These are phyloP conservation scores for Yarrowia keelungensis DNA, from an alignment of 805 yeast species.

Conservation along the genomic window DNA sequence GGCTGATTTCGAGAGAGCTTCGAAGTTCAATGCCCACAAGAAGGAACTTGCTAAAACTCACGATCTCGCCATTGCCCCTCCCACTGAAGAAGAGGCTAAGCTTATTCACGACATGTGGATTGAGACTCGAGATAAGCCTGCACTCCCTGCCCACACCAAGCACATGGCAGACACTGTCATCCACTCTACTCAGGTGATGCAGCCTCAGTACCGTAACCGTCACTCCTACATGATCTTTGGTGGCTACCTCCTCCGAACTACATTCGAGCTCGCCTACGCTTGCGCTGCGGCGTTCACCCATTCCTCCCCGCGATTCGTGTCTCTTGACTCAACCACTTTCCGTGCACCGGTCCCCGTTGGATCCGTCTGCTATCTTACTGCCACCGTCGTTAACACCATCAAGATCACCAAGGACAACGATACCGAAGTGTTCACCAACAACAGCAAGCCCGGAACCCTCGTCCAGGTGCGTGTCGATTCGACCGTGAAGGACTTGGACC, in stretches of 20 bases:
- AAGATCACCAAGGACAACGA: conserved; percentile 57
- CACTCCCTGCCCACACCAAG: conserved; percentile 59
- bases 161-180: conserved; percentile 76
- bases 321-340: conserved; percentile 89
- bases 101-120: conserved; percentile 82
- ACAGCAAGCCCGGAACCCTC: conserved; percentile 65
- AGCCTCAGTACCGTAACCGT: conserved; percentile 94
- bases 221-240: conserved; percentile 96
- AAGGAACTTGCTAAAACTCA: conserved; percentile 74
- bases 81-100: conserved; percentile 71
- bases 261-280: conserved; percentile 93
- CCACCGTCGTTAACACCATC: conserved; percentile 86
- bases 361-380: conserved; percentile 80
- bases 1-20: conserved; percentile 86
- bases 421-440: conserved; percentile 31
- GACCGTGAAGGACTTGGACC: conserved; percentile 70
- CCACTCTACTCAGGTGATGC: conserved; percentile 85
- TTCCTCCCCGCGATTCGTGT: conserved; percentile 85
- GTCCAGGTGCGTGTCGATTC: conserved; percentile 91
- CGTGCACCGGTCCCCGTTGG: conserved; percentile 97
- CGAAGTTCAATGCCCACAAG: conserved; percentile 85
- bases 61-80: conserved; percentile 70
- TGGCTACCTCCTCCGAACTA: conserved; percentile 89
- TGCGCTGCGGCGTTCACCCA: conserved; percentile 88
- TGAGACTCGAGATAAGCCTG: conserved; percentile 48